Base-by-base conservation (phyloP, 139 green algal species). In the Micractinium conductrix region DNA sequence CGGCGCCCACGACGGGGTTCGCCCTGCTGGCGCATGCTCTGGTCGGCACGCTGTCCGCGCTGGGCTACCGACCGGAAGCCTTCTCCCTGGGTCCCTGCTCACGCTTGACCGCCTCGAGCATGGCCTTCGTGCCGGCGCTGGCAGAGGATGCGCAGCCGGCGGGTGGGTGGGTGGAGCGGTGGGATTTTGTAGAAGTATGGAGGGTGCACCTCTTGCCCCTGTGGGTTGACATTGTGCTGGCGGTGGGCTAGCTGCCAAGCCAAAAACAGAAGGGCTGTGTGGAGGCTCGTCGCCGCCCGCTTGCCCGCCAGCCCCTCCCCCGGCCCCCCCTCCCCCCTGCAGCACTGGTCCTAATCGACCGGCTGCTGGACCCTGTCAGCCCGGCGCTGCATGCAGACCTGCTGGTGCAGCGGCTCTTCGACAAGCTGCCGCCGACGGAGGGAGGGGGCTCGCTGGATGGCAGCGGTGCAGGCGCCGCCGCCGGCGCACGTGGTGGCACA, bases 21-120 rank as follows among this genome's bases (percentile, higher is more conserved):
- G 78, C 78, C 19, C 82, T 96, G 60, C 75, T 93, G 74, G 88
- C 93, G 0, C 93, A 96, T 44, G 55, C 48, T 16, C 84, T 96
- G 53, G 79, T 87, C 14, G 85, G 83, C 63, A 10, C 92, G 16
- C 86, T 82, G 0, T 84, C 78, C 8, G 55, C 89, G 44, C 69
- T 95, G 74, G 89, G 90, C 42, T 42, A 80, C 26, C 84, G 87
- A n/a, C 71, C 92, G 9, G 93, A 94, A n/a, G 81, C 81, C 0
- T 96, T 91, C 62, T 84, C 90, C 0, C 38, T 94, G 1, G 93
- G 93, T 0, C 88, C 89, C 19, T 89, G 89, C 28, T 83, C 87
- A 22, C 28, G 55, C 1, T 75, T 79, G 9, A 60, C 95, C 37
- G 91, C 88, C 90, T 53, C 42, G 35, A 28, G 30, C 10, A 86